Base-by-base conservation (phyloP, 2,329 filamentous ascomycete species). In the Fusarium sp. region DNA sequence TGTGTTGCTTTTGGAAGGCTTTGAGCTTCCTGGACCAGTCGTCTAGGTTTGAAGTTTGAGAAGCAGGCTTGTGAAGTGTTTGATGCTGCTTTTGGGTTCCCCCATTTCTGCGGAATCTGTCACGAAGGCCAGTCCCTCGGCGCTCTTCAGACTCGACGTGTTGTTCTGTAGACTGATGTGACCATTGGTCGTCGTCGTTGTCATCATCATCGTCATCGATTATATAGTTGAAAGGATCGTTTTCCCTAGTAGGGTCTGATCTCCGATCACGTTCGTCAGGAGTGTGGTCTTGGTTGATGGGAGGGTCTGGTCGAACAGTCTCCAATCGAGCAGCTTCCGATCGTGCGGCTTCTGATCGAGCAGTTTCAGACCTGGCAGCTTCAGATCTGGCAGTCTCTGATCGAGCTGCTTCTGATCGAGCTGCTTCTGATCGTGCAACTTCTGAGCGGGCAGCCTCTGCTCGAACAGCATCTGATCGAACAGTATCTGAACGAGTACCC, bases 1-100 rank as follows among this genome's bases (percentile, higher is more conserved):
- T 57, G 45, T 62, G 20, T 14, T 48, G 18, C 24, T 62, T 66
- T n/a, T 66, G 67, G 37, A 69, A 61, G 2, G 10, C 39, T 14
- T 57, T 61, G 41, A 52, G 56, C 27, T 41, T 22, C 18, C 58
- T 45, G 24, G 37, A 63, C 41, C 52, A 43, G 3, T 60, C 66
- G 14, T 68, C 61, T 13, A 65, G 16, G 43, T 18, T 59, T 2
- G 29, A 35, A 24, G 18, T 18, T 33, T 60, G 63, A 18, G n/a
- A 6, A 16, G 20, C 2, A 7, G 33, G 5, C n/a, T 65, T 65
- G 2, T 54, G 63, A 5, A 45, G 52, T 22, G 39, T 41, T 27
- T 57, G 37, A 11, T 37, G 20, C 22, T 57, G 41, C 20, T 62
- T 62, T 18, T 50, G 22, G 27, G 20, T 50, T 16, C 41, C 31